Base-by-base conservation (phyloP, 805 yeast species). In the Sungouiella blattae region DNA sequence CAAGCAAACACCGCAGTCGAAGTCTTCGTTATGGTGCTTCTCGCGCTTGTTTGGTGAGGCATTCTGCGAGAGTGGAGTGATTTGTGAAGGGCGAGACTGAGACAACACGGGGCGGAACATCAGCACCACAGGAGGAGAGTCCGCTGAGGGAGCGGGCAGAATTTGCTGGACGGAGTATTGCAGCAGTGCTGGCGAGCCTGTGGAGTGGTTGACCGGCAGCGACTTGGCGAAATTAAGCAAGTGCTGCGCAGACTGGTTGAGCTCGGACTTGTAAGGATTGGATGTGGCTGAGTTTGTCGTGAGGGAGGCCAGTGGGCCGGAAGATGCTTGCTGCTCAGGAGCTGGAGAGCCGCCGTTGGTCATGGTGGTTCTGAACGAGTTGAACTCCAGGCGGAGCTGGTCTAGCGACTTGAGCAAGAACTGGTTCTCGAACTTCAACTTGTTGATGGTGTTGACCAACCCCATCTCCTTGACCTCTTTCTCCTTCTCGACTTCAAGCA, bases 401-500 rank as follows among this genome's bases (percentile, higher is more conserved):
- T 72, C 73, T 36, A 73, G 44, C 20, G 58, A 56, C 43, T 67
- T 66, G 39, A 64, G 45, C 24, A 76, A 51, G 27, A 52, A 56
- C 35, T 59, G 70, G 50, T 75, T 75, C 46, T 71, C 79, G 18
- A 55, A 52, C 47, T 64, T 67, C 25, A 72, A 55, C 46, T 60
- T 70, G 50, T 67, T 75, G 52, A 73, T 75, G 37, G 77, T 71
- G 57, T 69, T 75, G 30, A 69, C 66, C 40, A 69, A 57, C 2
- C 73, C 70, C 55, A 78, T 74, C 50, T 78, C 87, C 47, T 72
- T 75, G 33, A 67, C 64, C 26, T 77, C 84, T 38, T 75, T 71
- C 47, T 78, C 89, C 45, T 75, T 73, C 58, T 83, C 91, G 34
- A 80, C 71, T 50, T 75, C 84, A 53, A 73, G 64, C 37, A 83